A percentile compares a stretch with the other conserved stretches of the same genome.
Evolutionary conservation across 2,329 filamentous ascomycete genomes (phyloP).

Genomic region (Ascomycota sp.): DNA sequence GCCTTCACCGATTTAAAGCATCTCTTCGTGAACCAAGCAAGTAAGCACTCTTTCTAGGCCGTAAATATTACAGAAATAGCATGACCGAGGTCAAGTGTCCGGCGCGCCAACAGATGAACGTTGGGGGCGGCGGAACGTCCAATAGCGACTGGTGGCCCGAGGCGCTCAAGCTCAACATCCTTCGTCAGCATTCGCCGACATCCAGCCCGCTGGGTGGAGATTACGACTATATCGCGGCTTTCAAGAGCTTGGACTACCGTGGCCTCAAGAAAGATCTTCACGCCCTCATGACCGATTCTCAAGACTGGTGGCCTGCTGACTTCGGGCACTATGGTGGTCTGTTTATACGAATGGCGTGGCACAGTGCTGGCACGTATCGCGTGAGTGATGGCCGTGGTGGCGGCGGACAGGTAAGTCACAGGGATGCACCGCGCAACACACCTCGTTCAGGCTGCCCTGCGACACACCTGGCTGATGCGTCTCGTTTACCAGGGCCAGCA

Average conservation of each 20-base stretch:
- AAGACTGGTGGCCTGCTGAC: constrained; percentile 68
- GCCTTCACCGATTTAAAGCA: background rate
- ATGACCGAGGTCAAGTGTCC: constrained; percentile 14
- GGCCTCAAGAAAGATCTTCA: constrained; percentile 58
- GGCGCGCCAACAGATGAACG: constrained; percentile 13
- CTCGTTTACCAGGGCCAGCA: constrained; percentile 36
- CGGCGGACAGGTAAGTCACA: constrained; percentile 29
- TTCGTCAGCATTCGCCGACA: constrained; percentile 46
- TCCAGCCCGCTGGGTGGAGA: constrained; percentile 44
- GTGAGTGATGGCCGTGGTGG: constrained; percentile 56
- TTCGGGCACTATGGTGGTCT: constrained; percentile 66
- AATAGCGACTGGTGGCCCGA: constrained; percentile 61
- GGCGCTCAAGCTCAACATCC: constrained; percentile 44
- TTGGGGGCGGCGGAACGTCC: constrained; percentile 41
- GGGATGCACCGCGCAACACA: no score
- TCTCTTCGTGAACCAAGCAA: no score
- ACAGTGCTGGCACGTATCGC: constrained; percentile 61
- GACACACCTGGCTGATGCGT: no score
- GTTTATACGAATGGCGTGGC: constrained; percentile 67
- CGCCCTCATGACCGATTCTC: constrained; percentile 56
- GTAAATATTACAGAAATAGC: background rate
- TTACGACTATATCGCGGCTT: constrained; percentile 54
- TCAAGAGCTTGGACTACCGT: constrained; percentile 36
- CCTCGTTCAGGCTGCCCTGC: no score
- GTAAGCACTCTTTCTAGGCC: no score